Evolutionary conservation across 2,329 filamentous ascomycete species (phyloP), one percentile per base, ranked within the genome.

Genomic region (Diaporthe sp.): DNA sequence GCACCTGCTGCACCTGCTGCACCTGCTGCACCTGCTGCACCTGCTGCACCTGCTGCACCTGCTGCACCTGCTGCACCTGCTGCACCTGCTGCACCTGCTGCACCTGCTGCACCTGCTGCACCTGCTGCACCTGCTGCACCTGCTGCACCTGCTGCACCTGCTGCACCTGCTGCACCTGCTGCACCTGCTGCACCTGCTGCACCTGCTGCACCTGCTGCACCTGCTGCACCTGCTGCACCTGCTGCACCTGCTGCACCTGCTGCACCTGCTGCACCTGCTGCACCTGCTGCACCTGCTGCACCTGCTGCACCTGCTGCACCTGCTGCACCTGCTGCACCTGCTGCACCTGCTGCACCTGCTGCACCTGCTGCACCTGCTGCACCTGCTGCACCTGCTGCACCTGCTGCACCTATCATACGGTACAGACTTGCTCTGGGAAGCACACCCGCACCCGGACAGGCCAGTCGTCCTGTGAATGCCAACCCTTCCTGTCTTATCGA

Each of bases 401-500:
- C 22, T 49, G 44, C 61, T 49, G 61, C 42, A 49, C 20, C 20
- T 44, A 61, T 15, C 58, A 20, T 49, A 67, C 60, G 57, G 57
- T 61, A 61, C 57, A 61, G 37, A 49, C 44, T 49, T 49, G 44
- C 17, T 22, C 15, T 28, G 12, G 12, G 37, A 20, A 42, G 15
- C 58, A 31, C n/a, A 31, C n/a, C n/a, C 39, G 39, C 37, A 63
- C 39, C 37, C 60, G 39, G 60, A 63, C n/a, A 44, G 12, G 60
- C 39, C 20, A 22, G 28, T 39, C 4, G 12, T 44, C 42, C 13
- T 44, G 42, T 17, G 44, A 47, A 17, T 37, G 31, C 6, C 25
- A 10, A 34, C 31, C 57, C 61, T 65, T 28, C 17, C 39, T 47
- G 20, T 28, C 71, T 73, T 73, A 73, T 73, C 71, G 71, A 73